Conservation (phyloP, 768 basidiomycete genomes). For the Tulasnella sp. region DNA sequence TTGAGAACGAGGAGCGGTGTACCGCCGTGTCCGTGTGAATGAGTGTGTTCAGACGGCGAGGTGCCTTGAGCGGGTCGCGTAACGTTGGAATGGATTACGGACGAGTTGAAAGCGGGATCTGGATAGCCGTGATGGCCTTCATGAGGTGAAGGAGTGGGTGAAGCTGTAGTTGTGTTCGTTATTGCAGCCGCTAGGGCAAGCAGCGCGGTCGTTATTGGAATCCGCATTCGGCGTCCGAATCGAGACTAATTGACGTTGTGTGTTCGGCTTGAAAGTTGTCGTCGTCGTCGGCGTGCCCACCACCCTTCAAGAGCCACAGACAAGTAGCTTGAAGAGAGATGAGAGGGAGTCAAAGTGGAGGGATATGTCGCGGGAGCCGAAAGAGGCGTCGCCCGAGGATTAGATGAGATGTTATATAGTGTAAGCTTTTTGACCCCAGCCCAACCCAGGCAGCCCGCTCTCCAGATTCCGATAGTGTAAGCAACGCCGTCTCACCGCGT, state of each 20-base stretch:
- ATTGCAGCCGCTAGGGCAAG: not conserved
- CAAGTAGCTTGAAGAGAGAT: not conserved
- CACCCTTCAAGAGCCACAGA: not conserved
- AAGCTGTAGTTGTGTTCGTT: not conserved
- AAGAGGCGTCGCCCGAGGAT: not conserved
- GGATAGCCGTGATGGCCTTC: conserved; percentile 15
- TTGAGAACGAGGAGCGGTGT: conserved; percentile 41
- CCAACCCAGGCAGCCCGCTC: not conserved
- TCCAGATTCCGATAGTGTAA: not conserved
- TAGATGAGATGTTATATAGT: not conserved
- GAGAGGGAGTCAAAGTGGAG: not conserved
- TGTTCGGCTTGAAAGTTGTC: not conserved
- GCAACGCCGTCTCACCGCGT: not conserved
- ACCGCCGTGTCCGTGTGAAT: conserved; percentile 15
- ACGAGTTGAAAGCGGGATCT: not conserved
- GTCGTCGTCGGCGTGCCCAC: not conserved
- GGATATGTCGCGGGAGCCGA: not conserved
- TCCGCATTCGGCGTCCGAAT: not conserved
- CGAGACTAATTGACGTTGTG: not conserved
- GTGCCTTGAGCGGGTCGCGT: conserved; percentile 10
- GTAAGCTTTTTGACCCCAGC: not conserved
- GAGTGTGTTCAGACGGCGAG: conserved; percentile 3
- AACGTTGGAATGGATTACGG: conserved; percentile 4
- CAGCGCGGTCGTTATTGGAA: not conserved
- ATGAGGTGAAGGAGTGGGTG: not conserved